phyloP scores from a whole-genome alignment of 1,284 basidiomycete species.

The Fomitiporia mediterranea region DNA sequence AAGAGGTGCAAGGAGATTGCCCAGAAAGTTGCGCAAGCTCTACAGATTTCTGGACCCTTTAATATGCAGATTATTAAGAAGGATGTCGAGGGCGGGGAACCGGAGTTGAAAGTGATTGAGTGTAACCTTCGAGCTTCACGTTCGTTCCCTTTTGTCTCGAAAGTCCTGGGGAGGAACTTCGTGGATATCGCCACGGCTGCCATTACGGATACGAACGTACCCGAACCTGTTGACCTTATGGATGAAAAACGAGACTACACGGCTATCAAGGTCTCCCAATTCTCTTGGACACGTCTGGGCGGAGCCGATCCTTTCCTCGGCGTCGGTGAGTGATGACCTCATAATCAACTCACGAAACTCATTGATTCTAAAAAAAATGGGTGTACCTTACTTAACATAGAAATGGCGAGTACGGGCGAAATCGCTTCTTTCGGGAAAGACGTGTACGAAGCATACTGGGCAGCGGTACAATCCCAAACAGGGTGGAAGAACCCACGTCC shows the following conservation, averaged over 20 bases:
- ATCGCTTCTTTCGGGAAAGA: slow-evolving; percentile 97
- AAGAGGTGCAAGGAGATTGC: slow-evolving; percentile 89
- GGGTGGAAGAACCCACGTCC: slow-evolving; percentile 92
- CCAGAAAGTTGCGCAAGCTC: slow-evolving; percentile 91
- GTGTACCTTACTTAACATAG: slow-evolving; percentile 35
- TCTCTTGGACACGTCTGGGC: slow-evolving; percentile 94
- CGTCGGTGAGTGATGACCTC: slow-evolving; percentile 73
- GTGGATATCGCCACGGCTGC: slow-evolving; percentile 93
- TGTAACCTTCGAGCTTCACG: slow-evolving; percentile 97
- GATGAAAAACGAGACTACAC: slow-evolving; percentile 86
- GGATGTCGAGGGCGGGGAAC: slow-evolving; percentile 48
- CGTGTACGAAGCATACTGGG: slow-evolving; percentile 97
- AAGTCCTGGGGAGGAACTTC: slow-evolving; percentile 96
- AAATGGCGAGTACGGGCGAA: slow-evolving; percentile 99
- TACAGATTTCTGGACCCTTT: slow-evolving; percentile 96
- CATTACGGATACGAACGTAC: slow-evolving; percentile 87
- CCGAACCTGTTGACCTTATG: slow-evolving; percentile 94
- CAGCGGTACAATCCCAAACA: slow-evolving; percentile 81
- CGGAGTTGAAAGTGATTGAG: slow-evolving; percentile 94
- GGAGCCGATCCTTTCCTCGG: slow-evolving; percentile 97
- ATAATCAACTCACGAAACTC: too few relatives aligned
- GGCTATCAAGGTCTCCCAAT: slow-evolving; percentile 97
- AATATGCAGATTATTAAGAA: slow-evolving; percentile 99
- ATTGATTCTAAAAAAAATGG: not conserved
- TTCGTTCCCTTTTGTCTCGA: slow-evolving; percentile 99